Evolutionary conservation across 345 rosid species (phyloP), one percentile per base, ranked within the genome.

Genomic region (Noccaea bulbosa): DNA sequence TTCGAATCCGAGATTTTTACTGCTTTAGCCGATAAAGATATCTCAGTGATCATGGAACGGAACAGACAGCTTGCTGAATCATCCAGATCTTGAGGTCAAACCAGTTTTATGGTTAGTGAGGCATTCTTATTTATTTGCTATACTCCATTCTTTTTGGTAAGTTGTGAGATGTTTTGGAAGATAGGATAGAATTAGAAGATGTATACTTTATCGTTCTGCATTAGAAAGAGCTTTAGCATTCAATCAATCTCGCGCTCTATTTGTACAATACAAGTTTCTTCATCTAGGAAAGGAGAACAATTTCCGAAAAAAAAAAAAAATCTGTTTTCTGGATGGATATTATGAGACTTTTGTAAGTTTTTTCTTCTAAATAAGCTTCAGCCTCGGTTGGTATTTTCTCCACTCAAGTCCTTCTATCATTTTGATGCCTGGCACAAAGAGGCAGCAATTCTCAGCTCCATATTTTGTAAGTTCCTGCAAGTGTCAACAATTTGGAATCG

Each of bases 1-100:
- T 57, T 33, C 22, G 2, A 20, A 20, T 20, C 22, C 22, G 22
- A 20, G 1, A 20, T 20, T 83, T 93, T 89, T 78, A 78, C 97
- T 2, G 69, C 87, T 49, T 77, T 91, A 71, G 73, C 82, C 9
- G 69, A 68, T 72, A 88, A 84, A 69, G 91, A 91, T 75, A 74
- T 91, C 80, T 86, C 87, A 65, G 27, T 81, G 40, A 86, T 88
- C 11, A 67, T 91, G 40, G 89, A 81, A 30, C 74, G 96, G 74
- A 89, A 88, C 43, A 70, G 52, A 16, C 82, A 66, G 74, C 83
- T 86, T 67, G 72, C 74, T 43, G 88, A 85, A 79, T 71, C 79
- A 41, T 49, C 77, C 67, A 83, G 75, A 71, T 75, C 81, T 72
- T 65, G 71, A 44, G 14, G 78, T 73, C 75, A 76, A 84, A 58